Evolutionary conservation across 2,329 filamentous ascomycete species (phyloP), one percentile per base, ranked within the genome.

Genomic region (Didymella exigua): DNA sequence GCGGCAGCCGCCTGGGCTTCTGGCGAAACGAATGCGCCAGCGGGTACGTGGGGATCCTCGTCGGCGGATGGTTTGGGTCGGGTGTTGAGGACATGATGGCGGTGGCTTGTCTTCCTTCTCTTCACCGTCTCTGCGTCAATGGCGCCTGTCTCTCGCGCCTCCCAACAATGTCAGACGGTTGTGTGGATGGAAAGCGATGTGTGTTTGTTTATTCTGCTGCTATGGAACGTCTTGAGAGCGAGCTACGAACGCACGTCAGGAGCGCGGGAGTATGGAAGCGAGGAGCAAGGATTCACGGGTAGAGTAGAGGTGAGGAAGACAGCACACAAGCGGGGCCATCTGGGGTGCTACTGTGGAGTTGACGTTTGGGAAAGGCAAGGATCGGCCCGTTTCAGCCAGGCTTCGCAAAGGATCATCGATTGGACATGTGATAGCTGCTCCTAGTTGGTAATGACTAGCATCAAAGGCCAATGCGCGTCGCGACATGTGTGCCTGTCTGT

Each of bases 1-100:
- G 77, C 14, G 86, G 86, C 78, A 85, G 83, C 73, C 86, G 83
- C 4, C 77, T 71, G 23, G 79, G 79, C 64, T 82, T 81, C 41
- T 73, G 75, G 56, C 79, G 76, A 31, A 73, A 70, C 14, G 75
- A 73, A 58, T 81, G 70, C 43, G 78, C 78, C 34, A 78, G 71
- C 2, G 79, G 78, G 59, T 78, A 79, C 3, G 77, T 80, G 14
- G 77, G 72, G 36, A 49, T 42, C n/a, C 52, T 30, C 14, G 52
- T 36, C 1, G 45, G 40, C 3, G 45, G 41, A 2, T 29, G 41
- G 23, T 19, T 42, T 18, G 46, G 27, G 18, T 55, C 52, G 14
- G 46, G 46, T 10, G 52, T 45, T 18, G 46, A 14, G 2, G 52
- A 55, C 52, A 55, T 55, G 40, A 1, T 42, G 40, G 41, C 9